A percentile compares a stretch with the other conserved stretches of the same genome.
phyloP scores from a whole-genome alignment of 1,284 basidiomycete genomes.

The Fomitopsis pinicola region DNA sequence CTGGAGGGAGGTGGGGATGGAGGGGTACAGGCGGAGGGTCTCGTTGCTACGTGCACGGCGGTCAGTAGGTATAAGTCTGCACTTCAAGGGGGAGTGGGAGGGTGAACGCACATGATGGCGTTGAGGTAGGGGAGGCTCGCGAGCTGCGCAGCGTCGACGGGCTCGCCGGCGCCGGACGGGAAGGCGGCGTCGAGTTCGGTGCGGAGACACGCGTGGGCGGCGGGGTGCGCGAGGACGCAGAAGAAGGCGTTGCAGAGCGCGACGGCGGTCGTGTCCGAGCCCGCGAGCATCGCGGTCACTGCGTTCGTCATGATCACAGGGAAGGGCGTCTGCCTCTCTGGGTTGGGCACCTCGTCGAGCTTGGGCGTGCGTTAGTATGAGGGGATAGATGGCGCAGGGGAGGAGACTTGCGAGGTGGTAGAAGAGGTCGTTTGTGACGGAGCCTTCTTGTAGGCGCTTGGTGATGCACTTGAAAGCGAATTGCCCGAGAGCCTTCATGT shows the following conservation, averaged over 20 bases:
- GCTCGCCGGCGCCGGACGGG: conserved; percentile 20
- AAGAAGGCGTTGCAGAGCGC: conserved; percentile 44
- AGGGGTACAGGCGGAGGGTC: conserved; percentile 48
- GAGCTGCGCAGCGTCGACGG: conserved; percentile 17
- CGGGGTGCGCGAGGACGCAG: conserved; percentile 41
- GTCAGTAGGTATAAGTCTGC: background rate
- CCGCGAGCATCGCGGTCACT: conserved; percentile 50
- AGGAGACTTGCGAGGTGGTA: conserved; percentile 33
- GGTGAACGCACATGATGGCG: conserved; percentile 24
- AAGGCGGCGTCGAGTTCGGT: conserved; percentile 41
- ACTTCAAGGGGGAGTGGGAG: too few relatives aligned
- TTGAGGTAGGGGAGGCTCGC: conserved; percentile 26
- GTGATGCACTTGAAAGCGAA: conserved; percentile 3
- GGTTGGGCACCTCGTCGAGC: conserved; percentile 41
- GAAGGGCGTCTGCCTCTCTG: conserved; percentile 32
- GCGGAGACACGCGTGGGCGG: conserved; percentile 39
- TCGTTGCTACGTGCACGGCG: conserved; percentile 43
- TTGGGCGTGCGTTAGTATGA: conserved; percentile 24
- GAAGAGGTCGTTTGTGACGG: conserved; percentile 42
- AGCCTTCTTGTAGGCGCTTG: conserved; percentile 20
- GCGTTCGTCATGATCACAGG: conserved; percentile 40
- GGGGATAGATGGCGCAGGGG: background rate
- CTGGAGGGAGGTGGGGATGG: conserved; percentile 47
- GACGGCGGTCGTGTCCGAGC: conserved; percentile 53
- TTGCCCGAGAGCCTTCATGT: conserved; percentile 2